Percentiles rank a stretch among this genome's conserved stretches.
These are phyloP conservation scores for Biscogniauxia marginata DNA, from an alignment of 2,329 filamentous ascomycete genomes.

Conservation along the genomic window DNA sequence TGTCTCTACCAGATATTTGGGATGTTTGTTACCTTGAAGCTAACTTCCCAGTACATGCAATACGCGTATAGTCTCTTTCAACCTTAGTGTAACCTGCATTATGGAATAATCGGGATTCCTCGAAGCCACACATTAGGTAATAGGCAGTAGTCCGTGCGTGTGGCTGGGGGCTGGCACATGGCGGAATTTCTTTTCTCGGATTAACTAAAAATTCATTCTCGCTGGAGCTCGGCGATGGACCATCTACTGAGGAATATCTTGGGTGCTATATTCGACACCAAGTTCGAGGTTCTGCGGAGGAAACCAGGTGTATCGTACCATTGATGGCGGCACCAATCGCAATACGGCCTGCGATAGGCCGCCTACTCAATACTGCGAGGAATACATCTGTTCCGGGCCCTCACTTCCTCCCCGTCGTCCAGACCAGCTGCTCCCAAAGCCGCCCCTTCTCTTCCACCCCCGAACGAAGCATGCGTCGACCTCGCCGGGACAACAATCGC, in stretches of 20 bases:
- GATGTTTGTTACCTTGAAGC: too few relatives aligned
- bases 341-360: constrained; percentile 32
- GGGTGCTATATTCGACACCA: neutral
- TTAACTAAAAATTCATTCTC: neutral
- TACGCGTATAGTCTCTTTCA: too few relatives aligned
- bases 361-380: constrained; percentile 25
- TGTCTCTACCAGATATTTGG: too few relatives aligned
- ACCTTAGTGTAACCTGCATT: too few relatives aligned
- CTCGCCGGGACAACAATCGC: constrained; percentile 71
- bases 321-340: constrained; percentile 31
- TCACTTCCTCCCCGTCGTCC: constrained; percentile 15
- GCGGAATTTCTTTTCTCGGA: neutral
- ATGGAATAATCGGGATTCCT: too few relatives aligned
- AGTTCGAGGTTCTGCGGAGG: constrained; percentile 2
- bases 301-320: constrained; percentile 5
- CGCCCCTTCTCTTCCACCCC: constrained; percentile 35
- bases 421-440: constrained; percentile 14
- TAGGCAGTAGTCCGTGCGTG: too few relatives aligned
- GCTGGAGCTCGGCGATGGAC: neutral
- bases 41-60: too few relatives aligned
- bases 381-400: constrained; percentile 12
- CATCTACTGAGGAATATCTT: neutral
- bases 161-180: too few relatives aligned
- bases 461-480: constrained; percentile 26
- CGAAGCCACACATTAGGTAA: too few relatives aligned